Evolutionary conservation across 495 filamentous ascomycete species (phyloP), one percentile per base, ranked within the genome.

Genomic region (Aspergillus campestris): DNA sequence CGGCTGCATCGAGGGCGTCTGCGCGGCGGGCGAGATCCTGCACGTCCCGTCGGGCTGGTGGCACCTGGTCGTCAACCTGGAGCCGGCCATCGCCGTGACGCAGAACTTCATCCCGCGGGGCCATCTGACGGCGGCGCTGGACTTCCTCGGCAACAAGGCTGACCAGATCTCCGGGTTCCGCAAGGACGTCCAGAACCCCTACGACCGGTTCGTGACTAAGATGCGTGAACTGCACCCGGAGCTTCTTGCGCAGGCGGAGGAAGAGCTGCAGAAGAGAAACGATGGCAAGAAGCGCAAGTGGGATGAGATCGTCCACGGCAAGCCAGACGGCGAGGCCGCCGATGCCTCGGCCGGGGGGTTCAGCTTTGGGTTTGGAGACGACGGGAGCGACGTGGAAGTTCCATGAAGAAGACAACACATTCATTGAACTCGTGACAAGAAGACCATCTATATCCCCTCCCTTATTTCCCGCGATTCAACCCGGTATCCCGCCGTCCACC

Each of bases 21-120:
- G 92, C 60, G 62, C 66, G 42, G 82, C 83, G 40, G 92, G 92
- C 13, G 92, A 98, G 58, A 86, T 98, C 31, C 62, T 98, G 41
- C 88, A 98, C 59, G 92, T 98, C 30, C 92, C 92, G 2, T 78
- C 75, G 11, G 90, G 92, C 7, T 98, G 92, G 90, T 98, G 89
- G 85, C 92, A 98, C 70, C 67, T 96, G 30, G 92, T 98, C 14
- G 83, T 97, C 24, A 98, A 98, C 52, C 63, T 94, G 14, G 80
- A 86, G 42, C 71, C 79, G 3, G 82, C 86, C 9, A 84, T 96
- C 48, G 92, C 92, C 12, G 78, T 98, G 40, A 98, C 92, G 9
- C 91, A 97, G 54, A 98, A 98, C 60, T 97, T 98, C 59, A 84
- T 97, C 7, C 91, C 92, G 0, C 74, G 77, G 38, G 76, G 76